phyloP scores from a whole-genome alignment of 495 filamentous ascomycete genomes.

The Talaromyces thailandensis region DNA sequence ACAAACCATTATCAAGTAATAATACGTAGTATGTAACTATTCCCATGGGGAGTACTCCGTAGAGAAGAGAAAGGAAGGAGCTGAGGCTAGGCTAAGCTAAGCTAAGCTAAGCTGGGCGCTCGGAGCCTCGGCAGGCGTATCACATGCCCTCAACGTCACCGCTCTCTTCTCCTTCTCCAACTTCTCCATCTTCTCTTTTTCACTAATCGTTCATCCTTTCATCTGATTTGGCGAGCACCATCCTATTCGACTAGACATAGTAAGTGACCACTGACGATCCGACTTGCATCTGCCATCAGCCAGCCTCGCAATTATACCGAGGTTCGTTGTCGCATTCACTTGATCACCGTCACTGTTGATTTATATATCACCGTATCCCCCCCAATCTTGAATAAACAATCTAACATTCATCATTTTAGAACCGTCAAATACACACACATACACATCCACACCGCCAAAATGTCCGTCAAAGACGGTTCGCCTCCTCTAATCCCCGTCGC shows the following conservation, averaged over 20 bases:
- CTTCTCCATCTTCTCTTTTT: neutral
- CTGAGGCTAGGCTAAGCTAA: neutral
- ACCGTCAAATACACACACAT: neutral
- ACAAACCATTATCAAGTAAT: no score
- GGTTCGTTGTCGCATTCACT: neutral
- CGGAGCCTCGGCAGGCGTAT: neutral
- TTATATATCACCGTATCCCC: neutral
- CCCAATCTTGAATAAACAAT: neutral
- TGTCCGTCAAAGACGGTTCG: constrained; percentile 80
- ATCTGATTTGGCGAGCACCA: neutral
- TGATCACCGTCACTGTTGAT: neutral
- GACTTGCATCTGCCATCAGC: neutral
- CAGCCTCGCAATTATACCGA: neutral
- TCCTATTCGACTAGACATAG: neutral
- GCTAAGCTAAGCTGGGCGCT: neutral
- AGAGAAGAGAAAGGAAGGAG: neutral
- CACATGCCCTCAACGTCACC: neutral
- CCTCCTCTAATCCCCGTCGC: constrained; percentile 1
- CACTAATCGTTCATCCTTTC: neutral
- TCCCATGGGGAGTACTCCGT: neutral
- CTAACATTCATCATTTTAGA: neutral
- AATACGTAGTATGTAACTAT: no score
- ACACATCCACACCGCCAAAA: constrained; percentile 26
- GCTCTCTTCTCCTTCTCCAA: neutral
- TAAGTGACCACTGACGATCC: neutral